Conservation (phyloP, 2,329 filamentous ascomycete genomes). For the Periconia sp. region DNA sequence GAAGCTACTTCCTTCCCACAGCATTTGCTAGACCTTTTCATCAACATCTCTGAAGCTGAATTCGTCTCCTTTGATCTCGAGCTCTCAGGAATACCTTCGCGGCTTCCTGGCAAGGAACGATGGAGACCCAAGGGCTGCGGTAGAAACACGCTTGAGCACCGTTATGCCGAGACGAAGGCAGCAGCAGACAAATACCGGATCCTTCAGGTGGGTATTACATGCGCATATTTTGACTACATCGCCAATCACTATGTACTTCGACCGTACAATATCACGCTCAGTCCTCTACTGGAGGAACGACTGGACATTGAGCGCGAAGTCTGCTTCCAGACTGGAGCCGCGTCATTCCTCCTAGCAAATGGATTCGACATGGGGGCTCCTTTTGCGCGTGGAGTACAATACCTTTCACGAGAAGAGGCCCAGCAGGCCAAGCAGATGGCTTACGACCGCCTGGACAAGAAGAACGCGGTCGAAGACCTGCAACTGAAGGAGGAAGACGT, state of each 20-base stretch:
- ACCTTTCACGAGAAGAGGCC: constrained; percentile 67
- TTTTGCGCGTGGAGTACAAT: constrained; percentile 64
- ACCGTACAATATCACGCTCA: constrained; percentile 70
- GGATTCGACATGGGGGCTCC: constrained; percentile 64
- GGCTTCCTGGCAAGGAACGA: constrained; percentile 45
- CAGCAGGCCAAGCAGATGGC: constrained; percentile 53
- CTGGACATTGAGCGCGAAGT: constrained; percentile 67
- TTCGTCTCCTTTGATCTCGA: constrained; percentile 72
- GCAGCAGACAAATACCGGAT: constrained; percentile 69
- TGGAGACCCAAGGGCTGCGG: constrained; percentile 26
- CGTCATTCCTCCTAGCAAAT: constrained; percentile 65
- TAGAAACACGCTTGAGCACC: constrained; percentile 62
- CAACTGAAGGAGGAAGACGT: constrained; percentile 59
- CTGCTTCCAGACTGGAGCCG: constrained; percentile 63
- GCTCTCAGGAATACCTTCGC: constrained; percentile 65
- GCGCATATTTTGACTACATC: constrained; percentile 63
- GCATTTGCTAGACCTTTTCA: constrained; percentile 62
- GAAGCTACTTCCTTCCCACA: constrained; percentile 56
- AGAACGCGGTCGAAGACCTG: constrained; percentile 49
- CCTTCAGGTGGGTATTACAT: constrained; percentile 70
- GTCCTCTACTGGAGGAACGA: constrained; percentile 60
- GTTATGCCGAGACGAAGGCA: constrained; percentile 65
- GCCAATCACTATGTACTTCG: constrained; percentile 60
- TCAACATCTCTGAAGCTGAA: constrained; percentile 62
- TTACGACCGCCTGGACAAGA: constrained; percentile 49